A percentile compares a stretch with the other conserved stretches of the same genome.
Evolutionary conservation across 2,329 filamentous ascomycete genomes (phyloP).

Genomic region (Neophaeococcomyces aloes): DNA sequence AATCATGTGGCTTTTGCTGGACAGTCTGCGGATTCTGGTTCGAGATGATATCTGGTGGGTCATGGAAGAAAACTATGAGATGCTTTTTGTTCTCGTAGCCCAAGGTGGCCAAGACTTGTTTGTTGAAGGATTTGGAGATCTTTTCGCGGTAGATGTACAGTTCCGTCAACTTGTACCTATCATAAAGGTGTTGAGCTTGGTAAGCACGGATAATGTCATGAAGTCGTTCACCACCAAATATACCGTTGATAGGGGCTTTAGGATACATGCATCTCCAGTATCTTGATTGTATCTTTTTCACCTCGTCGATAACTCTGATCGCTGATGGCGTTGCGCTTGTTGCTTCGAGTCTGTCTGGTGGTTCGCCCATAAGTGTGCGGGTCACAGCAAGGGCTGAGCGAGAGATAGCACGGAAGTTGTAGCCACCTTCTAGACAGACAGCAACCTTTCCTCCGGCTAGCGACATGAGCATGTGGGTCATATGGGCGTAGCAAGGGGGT

Average conservation of each 20-base stretch:
- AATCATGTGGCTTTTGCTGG: constrained; percentile 68
- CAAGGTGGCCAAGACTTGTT: constrained; percentile 73
- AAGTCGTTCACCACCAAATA: constrained; percentile 51
- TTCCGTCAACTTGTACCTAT: constrained; percentile 66
- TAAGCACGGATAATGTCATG: constrained; percentile 68
- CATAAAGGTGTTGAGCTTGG: constrained; percentile 60
- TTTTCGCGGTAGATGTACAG: constrained; percentile 66
- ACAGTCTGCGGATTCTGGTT: constrained; percentile 61
- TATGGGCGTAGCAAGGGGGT: constrained; percentile 85
- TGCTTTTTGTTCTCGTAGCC: constrained; percentile 53
- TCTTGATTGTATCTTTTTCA: constrained; percentile 48
- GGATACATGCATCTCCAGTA: constrained; percentile 87
- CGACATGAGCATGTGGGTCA: constrained; percentile 99
- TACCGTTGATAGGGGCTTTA: constrained; percentile 36
- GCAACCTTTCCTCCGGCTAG: constrained; percentile 80
- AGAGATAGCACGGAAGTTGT: constrained; percentile 87
- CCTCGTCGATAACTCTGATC: constrained; percentile 47
- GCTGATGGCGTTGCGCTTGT: constrained; percentile 40
- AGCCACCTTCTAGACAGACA: constrained; percentile 90
- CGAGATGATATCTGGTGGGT: constrained; percentile 57
- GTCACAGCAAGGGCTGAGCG: constrained; percentile 86
- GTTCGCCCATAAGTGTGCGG: constrained; percentile 87
- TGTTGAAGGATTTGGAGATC: constrained; percentile 67
- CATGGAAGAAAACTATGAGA: constrained; percentile 78
- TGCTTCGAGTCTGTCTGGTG: constrained; percentile 53